Evolutionary conservation across 176 grass and related monocot genomes (phyloP).

Genomic region (Rhynchospora pubera): DNA sequence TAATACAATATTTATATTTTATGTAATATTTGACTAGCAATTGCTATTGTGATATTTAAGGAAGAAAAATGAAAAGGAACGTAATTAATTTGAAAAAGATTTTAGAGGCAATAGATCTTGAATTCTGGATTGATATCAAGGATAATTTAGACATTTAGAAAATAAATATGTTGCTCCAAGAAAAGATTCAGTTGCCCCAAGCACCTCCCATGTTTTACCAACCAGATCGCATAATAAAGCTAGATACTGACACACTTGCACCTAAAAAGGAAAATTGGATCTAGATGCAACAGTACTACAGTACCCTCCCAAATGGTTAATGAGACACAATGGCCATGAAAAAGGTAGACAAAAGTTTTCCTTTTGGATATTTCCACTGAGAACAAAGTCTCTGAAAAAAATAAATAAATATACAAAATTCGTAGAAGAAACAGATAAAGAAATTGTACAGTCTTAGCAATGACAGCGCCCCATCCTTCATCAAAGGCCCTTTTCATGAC

Average conservation of each 20-base stretch:
- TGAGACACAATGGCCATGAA: background rate
- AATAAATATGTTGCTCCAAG: no score
- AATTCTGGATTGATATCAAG: no score
- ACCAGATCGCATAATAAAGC: background rate
- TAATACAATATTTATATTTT: no score
- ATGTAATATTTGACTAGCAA: no score
- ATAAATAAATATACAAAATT: background rate
- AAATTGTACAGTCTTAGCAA: conserved; percentile 79
- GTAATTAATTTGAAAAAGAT: no score
- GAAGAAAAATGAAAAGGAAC: no score
- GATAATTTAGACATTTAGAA: no score
- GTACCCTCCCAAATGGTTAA: background rate
- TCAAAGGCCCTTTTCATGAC: conserved; percentile 99
- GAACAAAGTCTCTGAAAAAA: background rate
- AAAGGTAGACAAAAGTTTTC: background rate
- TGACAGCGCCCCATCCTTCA: conserved; percentile 95
- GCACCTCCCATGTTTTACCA: no score
- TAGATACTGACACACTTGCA: background rate
- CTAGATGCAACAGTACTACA: background rate
- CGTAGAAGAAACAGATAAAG: background rate
- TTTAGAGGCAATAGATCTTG: no score
- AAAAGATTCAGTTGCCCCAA: no score
- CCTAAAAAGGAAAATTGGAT: background rate
- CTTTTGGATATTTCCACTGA: background rate
- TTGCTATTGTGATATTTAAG: no score